phyloP scores from a whole-genome alignment of 1,284 basidiomycete genomes.

The Caloboletus firmus region DNA sequence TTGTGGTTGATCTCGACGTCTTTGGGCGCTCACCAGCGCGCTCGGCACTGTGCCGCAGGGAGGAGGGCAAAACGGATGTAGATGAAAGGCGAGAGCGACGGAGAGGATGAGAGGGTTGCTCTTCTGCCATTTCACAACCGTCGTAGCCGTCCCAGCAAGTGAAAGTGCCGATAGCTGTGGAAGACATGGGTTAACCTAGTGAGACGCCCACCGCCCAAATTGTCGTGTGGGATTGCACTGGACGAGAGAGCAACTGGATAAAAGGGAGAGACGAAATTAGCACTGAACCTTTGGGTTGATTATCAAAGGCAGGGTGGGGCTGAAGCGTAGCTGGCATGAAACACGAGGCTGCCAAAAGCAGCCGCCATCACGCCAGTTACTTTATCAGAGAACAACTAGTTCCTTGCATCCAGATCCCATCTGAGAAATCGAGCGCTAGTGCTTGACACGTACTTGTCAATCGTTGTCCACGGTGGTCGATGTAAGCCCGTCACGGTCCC shows the following conservation, averaged over 20 bases:
- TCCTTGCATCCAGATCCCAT: slow-evolving; percentile 11
- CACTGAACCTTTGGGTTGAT: slow-evolving; percentile 30
- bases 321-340: slow-evolving; percentile 29
- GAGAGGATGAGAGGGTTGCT: slow-evolving; percentile 14
- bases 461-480: neutral
- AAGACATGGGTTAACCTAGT: slow-evolving; percentile 24
- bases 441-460: neutral
- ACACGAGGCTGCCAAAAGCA: slow-evolving; percentile 39
- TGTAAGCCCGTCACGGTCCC: neutral
- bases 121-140: slow-evolving; percentile 29
- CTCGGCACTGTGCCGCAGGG: slow-evolving; percentile 19
- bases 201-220: slow-evolving; percentile 17
- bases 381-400: slow-evolving; percentile 24
- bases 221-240: slow-evolving; percentile 22
- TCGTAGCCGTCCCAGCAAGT: slow-evolving; percentile 42
- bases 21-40: slow-evolving; percentile 31
- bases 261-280: slow-evolving; percentile 26
- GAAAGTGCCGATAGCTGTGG: slow-evolving; percentile 38
- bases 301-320: slow-evolving; percentile 33
- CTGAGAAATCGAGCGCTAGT: slow-evolving; percentile 10
- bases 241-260: slow-evolving; percentile 14
- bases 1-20: slow-evolving; percentile 38
- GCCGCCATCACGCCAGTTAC: slow-evolving; percentile 27
- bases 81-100: slow-evolving; percentile 28
- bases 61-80: slow-evolving; percentile 14